phyloP scores from a whole-genome alignment of 768 basidiomycete species.

The Agaricus blazei region DNA sequence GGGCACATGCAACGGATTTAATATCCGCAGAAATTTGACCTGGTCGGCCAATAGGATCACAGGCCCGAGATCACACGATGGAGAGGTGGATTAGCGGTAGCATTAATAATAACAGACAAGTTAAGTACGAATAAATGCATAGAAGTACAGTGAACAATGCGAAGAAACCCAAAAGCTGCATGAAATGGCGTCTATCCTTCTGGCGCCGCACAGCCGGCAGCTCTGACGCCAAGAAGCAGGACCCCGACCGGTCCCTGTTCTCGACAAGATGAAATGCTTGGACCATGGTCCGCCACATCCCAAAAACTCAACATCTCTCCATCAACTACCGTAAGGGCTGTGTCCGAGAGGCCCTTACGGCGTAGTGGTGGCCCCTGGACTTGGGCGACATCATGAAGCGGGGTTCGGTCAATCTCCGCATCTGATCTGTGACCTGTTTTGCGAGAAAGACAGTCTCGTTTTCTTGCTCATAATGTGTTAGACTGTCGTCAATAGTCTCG shows the following conservation, averaged over 20 bases:
- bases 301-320: neutral
- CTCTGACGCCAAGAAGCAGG: neutral
- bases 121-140: slow-evolving; percentile 11
- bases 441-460: slow-evolving; percentile 57
- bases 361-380: slow-evolving; percentile 15
- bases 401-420: slow-evolving; percentile 34
- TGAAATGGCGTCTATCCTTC: no score
- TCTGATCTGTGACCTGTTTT: slow-evolving; percentile 40
- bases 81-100: neutral
- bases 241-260: no score
- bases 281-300: neutral
- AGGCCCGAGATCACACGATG: neutral
- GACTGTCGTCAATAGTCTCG: slow-evolving; percentile 42
- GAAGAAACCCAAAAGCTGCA: neutral
- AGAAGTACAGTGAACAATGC: slow-evolving; percentile 24
- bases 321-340: slow-evolving; percentile 15
- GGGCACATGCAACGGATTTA: neutral
- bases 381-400: slow-evolving; percentile 17
- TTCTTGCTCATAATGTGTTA: slow-evolving; percentile 52
- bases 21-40: neutral
- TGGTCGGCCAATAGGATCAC: no score
- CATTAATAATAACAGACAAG: neutral
- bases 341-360: slow-evolving; percentile 12
- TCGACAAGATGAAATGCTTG: no score
- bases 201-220: neutral